These are phyloP conservation scores for Aspergillus novoparasiticus DNA, from an alignment of 2,329 filamentous ascomycete genomes.

Conservation along the genomic window DNA sequence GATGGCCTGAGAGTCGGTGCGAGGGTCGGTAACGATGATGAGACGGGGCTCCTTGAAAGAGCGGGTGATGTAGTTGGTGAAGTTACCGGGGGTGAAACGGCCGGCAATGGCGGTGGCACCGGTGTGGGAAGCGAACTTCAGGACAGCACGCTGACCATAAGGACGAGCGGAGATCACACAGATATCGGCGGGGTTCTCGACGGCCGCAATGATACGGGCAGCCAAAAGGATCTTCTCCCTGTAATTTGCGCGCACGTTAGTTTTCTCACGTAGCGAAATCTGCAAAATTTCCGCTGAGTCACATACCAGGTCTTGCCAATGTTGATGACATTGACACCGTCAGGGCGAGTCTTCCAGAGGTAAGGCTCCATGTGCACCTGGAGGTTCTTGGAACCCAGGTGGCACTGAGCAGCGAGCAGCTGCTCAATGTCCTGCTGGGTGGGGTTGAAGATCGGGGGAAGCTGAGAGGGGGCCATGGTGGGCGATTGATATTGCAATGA, in stretches of 20 bases:
- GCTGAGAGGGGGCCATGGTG: conserved; percentile 94
- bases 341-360: conserved; percentile 98
- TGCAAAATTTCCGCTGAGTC: conserved; percentile 2
- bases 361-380: conserved; percentile 99
- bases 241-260: conserved; percentile 28
- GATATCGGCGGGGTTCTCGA: conserved; percentile 99
- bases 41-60: conserved; percentile 99
- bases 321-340: conserved; percentile 99
- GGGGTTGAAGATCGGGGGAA: conserved; percentile 93
- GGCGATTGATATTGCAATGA: conserved; percentile 53
- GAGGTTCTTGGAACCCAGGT: conserved; percentile 98
- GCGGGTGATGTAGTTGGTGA: conserved; percentile 99
- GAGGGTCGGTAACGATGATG: conserved; percentile 98
- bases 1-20: conserved; percentile 99
- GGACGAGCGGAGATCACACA: conserved; percentile 99
- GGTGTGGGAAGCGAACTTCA: conserved; percentile 99
- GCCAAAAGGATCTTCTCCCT: conserved; percentile 99
- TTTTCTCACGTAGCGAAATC: background rate
- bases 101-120: conserved; percentile 97
- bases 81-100: conserved; percentile 99
- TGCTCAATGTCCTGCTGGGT: conserved; percentile 99
- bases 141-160: conserved; percentile 98
- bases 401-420: conserved; percentile 94
- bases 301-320: conserved; percentile 99
- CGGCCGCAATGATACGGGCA: conserved; percentile 96